Conservation (phyloP, 176 grass and related monocot genomes). For the Tuctoria greenei region DNA sequence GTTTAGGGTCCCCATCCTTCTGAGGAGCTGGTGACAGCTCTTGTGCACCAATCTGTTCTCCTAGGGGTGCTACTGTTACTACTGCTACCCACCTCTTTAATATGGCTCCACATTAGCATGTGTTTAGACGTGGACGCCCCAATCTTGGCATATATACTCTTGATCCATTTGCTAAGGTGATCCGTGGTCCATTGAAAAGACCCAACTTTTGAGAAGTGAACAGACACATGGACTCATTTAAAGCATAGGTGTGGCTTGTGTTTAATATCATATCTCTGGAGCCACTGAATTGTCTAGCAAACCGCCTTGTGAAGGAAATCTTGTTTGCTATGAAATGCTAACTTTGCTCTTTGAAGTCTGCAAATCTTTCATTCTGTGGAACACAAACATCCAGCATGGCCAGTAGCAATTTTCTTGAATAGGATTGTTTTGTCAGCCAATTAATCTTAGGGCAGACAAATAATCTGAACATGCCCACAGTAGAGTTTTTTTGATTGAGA, state of each 20-base stretch:
- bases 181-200: not conserved
- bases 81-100: not conserved
- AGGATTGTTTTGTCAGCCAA: not conserved
- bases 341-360: not conserved
- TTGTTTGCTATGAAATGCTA: not conserved
- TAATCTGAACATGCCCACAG: not conserved
- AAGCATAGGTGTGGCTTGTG: not conserved
- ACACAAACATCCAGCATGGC: not conserved
- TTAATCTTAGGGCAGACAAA: not conserved
- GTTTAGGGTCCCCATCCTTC: not conserved
- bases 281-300: not conserved
- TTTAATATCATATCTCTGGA: not conserved
- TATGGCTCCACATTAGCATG: not conserved
- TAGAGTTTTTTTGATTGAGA: not conserved
- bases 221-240: not conserved
- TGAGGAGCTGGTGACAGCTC: no score
- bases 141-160: not conserved
- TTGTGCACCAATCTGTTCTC: no score
- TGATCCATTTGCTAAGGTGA: not conserved
- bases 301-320: not conserved
- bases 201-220: not conserved
- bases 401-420: not conserved
- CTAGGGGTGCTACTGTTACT: not conserved
- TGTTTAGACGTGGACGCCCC: not conserved
- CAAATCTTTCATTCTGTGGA: not conserved